Conservation (phyloP, 2,329 filamentous ascomycete species). For the Leptosphaerulina australis region DNA sequence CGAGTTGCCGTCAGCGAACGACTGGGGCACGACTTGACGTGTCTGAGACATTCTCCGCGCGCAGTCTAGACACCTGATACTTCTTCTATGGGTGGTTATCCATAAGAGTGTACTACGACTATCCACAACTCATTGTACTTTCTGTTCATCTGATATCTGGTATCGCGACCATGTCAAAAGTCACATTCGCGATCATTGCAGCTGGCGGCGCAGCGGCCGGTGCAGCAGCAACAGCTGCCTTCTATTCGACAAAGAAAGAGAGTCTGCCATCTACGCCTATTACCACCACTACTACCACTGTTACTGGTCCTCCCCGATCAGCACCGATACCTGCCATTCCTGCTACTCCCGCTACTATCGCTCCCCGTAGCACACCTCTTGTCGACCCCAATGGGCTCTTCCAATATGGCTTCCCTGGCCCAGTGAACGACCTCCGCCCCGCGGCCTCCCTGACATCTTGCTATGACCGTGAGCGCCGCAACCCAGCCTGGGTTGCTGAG, state of each 20-base stretch:
- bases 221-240: conserved; percentile 56
- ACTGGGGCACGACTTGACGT: conserved; percentile 39
- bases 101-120: conserved; percentile 24
- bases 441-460: conserved; percentile 80
- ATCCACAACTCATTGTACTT: conserved; percentile 3
- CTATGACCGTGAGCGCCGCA: conserved; percentile 88
- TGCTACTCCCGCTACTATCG: conserved; percentile 34
- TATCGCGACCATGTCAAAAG: conserved; percentile 56
- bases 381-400: conserved; percentile 60
- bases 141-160: not conserved
- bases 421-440: conserved; percentile 79
- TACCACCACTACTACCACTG: conserved; percentile 48
- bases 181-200: conserved; percentile 57
- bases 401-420: conserved; percentile 81
- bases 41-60: conserved; percentile 47
- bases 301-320: conserved; percentile 35
- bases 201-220: conserved; percentile 56
- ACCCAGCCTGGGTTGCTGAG: conserved; percentile 90
- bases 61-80: conserved; percentile 40
- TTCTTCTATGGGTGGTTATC: conserved; percentile 7
- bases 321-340: conserved; percentile 33
- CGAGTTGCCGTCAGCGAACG: conserved; percentile 13
- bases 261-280: conserved; percentile 31
- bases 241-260: conserved; percentile 49
- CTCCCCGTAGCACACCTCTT: conserved; percentile 34